Conservation (phyloP, 176 grass and related monocot genomes). For the Rhynchospora pubera region DNA sequence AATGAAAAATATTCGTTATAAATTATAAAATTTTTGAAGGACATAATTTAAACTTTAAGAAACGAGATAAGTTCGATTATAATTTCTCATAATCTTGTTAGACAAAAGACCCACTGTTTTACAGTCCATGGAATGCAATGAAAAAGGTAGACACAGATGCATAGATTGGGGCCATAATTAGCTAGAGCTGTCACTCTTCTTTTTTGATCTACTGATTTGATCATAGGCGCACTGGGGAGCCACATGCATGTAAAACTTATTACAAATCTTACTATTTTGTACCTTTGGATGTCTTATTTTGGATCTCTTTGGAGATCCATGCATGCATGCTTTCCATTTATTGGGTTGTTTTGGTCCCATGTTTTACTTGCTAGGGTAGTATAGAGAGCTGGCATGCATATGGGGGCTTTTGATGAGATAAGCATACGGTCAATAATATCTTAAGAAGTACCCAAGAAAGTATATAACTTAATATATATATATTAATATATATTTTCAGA, state of each 20-base stretch:
- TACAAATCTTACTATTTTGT: background rate
- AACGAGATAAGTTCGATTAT: no score
- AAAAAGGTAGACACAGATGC: slow-evolving; percentile 1
- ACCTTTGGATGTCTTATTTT: background rate
- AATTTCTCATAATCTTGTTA: no score
- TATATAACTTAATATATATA: background rate
- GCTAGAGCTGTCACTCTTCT: background rate
- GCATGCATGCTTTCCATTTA: slow-evolving; percentile 4
- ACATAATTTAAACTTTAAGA: no score
- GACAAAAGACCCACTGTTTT: no score
- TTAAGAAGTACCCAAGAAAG: background rate
- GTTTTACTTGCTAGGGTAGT: background rate
- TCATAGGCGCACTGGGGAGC: background rate
- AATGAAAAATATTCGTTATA: no score
- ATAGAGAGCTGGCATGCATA: background rate
- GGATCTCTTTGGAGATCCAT: background rate
- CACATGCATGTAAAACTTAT: slow-evolving; percentile 20
- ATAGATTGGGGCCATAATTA: slow-evolving; percentile 6
- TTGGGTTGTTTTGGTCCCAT: background rate
- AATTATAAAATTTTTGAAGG: no score
- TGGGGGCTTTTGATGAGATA: no score
- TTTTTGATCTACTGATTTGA: slow-evolving; percentile 3
- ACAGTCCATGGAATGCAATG: background rate
- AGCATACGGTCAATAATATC: background rate
- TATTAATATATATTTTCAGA: background rate